Evolutionary conservation across 2,329 filamentous ascomycete species (phyloP), one percentile per base, ranked within the genome.

Genomic region (Monilinia vaccinii-corymbosi): DNA sequence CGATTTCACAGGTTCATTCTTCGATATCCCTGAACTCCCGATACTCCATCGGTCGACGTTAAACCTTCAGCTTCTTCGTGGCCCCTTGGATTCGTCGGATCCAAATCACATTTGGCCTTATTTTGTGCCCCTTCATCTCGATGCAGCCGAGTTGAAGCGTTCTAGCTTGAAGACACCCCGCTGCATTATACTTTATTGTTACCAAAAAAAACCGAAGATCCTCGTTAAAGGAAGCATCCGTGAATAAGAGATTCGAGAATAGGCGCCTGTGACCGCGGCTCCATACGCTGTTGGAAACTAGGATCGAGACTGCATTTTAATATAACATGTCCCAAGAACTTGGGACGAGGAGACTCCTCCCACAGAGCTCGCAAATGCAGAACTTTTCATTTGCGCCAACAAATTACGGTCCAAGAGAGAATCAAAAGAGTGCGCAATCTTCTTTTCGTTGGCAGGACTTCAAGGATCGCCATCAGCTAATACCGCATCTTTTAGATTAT

Each of bases 331-430:
- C 84, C 68, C 80, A 80, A 75, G 84, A 88, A 73, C 78, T 80
- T 63, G 77, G 79, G 60, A 79, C 79, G 67, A 79, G 85, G 70
- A 81, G 80, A 71, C 77, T 87, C 65, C 74, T 88, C 71, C 85
- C 85, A 40, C 86, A 88, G 71, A 85, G 79, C 71, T 78, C 81
- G 49, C 82, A 85, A 71, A 85, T 91, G 83, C 85, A 86, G 73
- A 84, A 82, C 69, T 93, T 91, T 74, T 83, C 85, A 48, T 92
- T 92, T 76, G 84, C 85, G 73, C 85, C 88, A 67, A 81, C 76
- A 68, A 82, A 76, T 71, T 76, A 79, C 71, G 79, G 83, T 70
- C 82, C 82, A 63, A 81, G 87, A 68, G 88, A 91, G 74, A 89
- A 88, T 62, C 89, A 93, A 71, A 93, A 92, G 78, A 93, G 88